Conservation (phyloP, 345 rosid genomes). For the Salix dunnii region DNA sequence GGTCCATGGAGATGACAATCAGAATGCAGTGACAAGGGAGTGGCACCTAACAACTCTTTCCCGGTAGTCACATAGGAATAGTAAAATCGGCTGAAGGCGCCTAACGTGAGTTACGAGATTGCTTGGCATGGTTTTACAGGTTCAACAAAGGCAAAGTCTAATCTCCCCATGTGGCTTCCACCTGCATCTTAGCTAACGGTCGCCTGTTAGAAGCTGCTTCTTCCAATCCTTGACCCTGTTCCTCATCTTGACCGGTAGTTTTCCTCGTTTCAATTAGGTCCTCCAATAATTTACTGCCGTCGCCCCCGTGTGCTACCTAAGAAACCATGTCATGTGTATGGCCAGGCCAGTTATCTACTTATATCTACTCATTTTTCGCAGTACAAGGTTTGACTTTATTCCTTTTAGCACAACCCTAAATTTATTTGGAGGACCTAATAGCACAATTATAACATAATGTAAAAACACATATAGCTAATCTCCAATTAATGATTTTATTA, state of each 20-base stretch:
- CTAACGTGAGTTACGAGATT: background rate
- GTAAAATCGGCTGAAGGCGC: too few relatives aligned
- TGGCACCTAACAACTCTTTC: background rate
- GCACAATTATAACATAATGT: too few relatives aligned
- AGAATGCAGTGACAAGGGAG: background rate
- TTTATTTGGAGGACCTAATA: too few relatives aligned
- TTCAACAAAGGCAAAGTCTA: background rate
- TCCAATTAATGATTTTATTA: too few relatives aligned
- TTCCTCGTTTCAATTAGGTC: background rate
- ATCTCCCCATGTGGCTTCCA: background rate
- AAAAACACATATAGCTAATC: too few relatives aligned
- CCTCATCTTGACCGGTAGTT: conserved; percentile 6
- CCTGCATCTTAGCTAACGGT: background rate
- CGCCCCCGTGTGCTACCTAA: background rate
- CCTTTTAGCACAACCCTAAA: too few relatives aligned
- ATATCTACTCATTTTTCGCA: background rate
- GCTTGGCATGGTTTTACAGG: background rate
- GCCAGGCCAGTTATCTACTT: too few relatives aligned
- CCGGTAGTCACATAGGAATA: too few relatives aligned
- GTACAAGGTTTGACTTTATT: background rate
- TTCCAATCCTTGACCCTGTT: background rate
- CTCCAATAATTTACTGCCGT: background rate
- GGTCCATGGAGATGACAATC: too few relatives aligned
- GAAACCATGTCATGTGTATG: background rate
- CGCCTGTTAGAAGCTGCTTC: too few relatives aligned